phyloP scores from a whole-genome alignment of 805 yeast genomes.

The Starmerella sirachaensis region DNA sequence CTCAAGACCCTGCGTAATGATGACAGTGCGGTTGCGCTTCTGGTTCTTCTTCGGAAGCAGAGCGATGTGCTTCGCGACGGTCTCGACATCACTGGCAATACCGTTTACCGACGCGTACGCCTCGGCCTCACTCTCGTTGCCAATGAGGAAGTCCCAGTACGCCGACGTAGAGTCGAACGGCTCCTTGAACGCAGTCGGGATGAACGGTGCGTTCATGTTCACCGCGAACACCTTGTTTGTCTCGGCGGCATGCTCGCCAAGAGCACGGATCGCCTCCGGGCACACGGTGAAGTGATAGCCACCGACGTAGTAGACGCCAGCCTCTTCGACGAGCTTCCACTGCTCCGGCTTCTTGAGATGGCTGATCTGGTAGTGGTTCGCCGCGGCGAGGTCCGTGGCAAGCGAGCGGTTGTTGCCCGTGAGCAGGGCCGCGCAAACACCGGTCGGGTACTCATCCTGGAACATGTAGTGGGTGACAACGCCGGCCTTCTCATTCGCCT shows the following conservation, averaged over 20 bases:
- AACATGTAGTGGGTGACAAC: constrained; percentile 76
- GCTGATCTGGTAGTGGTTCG: constrained; percentile 84
- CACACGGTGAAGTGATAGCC: constrained; percentile 99
- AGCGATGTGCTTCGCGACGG: constrained; percentile 75
- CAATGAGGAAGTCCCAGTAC: constrained; percentile 82
- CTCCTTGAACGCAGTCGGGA: constrained; percentile 89
- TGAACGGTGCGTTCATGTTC: constrained; percentile 94
- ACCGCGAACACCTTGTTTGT: constrained; percentile 64
- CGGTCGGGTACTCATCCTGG: constrained; percentile 68
- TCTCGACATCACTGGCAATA: constrained; percentile 49
- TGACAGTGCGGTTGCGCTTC: constrained; percentile 64
- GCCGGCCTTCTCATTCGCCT: constrained; percentile 82
- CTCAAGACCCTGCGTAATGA: constrained; percentile 91
- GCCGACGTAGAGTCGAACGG: constrained; percentile 69
- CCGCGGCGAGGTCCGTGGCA: constrained; percentile 95
- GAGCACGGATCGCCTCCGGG: constrained; percentile 78
- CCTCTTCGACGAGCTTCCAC: constrained; percentile 76
- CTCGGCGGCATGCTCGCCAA: constrained; percentile 87
- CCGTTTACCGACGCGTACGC: constrained; percentile 83
- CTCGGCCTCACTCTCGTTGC: constrained; percentile 95
- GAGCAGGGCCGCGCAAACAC: constrained; percentile 95
- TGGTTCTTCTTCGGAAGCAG: constrained; percentile 61
- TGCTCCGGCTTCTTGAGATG: constrained; percentile 82
- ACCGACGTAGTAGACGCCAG: constrained; percentile 79
- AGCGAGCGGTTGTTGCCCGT: constrained; percentile 80